A percentile compares a stretch with the other conserved stretches of the same genome.
These are phyloP conservation scores for Mortierella sp. DNA, from an alignment of 371 early-diverging fungal species.

Conservation along the genomic window DNA sequence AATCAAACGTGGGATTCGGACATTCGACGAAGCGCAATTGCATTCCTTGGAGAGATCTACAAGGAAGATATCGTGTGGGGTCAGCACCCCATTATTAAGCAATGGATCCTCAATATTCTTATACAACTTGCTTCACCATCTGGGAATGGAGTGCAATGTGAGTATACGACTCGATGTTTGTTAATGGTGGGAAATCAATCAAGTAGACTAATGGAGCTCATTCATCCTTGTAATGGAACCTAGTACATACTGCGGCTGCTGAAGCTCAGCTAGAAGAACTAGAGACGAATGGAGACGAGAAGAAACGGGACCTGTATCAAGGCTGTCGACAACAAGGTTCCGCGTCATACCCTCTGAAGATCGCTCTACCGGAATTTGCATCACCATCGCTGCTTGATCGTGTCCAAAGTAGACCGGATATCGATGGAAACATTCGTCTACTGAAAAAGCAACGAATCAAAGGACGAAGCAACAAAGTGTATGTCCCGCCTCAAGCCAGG, in stretches of 20 bases:
- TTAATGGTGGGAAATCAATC: too few species aligned
- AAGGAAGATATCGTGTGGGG: neutral
- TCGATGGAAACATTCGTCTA: neutral
- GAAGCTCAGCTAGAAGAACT: too few species aligned
- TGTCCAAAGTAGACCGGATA: neutral
- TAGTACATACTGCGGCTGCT: too few species aligned
- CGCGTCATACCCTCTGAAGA: neutral
- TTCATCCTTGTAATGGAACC: too few species aligned
- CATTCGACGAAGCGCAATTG: neutral
- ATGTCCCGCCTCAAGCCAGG: conserved; percentile 4
- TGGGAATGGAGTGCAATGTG: too few species aligned
- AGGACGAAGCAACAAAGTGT: neutral
- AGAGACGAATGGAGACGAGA: too few species aligned
- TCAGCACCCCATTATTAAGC: neutral
- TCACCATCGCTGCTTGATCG: neutral
- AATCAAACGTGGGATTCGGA: neutral
- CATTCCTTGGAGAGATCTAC: neutral
- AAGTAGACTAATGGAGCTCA: too few species aligned
- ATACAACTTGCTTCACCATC: neutral
- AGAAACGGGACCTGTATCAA: too few species aligned
- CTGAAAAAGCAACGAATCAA: neutral
- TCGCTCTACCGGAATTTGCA: neutral
- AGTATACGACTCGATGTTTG: too few species aligned
- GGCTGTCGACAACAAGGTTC: neutral
- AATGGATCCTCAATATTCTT: conserved; percentile 4